Base-by-base conservation (phyloP, 179 eudicot species). In the Patellifolia procumbens region DNA sequence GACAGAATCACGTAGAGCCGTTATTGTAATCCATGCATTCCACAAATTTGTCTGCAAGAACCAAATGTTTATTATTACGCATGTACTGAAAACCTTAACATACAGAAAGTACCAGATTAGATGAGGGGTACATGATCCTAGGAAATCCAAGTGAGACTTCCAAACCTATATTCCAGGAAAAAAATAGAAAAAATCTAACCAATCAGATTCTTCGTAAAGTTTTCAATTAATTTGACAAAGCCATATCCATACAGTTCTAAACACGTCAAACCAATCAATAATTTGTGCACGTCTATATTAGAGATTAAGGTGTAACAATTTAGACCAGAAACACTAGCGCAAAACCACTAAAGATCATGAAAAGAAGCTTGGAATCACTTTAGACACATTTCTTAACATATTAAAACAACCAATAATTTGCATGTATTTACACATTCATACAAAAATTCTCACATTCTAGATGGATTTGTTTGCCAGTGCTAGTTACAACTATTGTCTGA, bases 21-120 rank as follows among this genome's bases (percentile, higher is more conserved):
- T 86, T 73, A 85, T 89, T 67, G 93, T 86, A 77, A 90, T 88
- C 99, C 97, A 95, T 43, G 97, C 97, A 75, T 93, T 91, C 97
- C 98, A 95, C 68, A 95, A 74, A 86, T 83, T 90, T 84, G 86
- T 89, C 99, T 95, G 97, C 58, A 68, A 55, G 45, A 83, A 81
- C 46, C 77, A 76, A 76, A 82, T 63, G 22, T 19, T 65, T 45
- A 19, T 60, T 19, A 55, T 73, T 52, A 68, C 48, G 49, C 2
- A 72, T 56, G n/a, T 46, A 28, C 28, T 16, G 10, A 51, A 46
- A 60, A 16, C 3, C 20, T 53, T 7, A 67, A 48, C 74, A 72
- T 31, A 39, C 26, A 71, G 22, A 43, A 29, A 66, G 22, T 17
- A 24, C 20, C n/a, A 70, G 52, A 45, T 20, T 26, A 65, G 24